Evolutionary conservation across 2,329 filamentous ascomycete genomes (phyloP).

Genomic region (Claviceps purpurea): DNA sequence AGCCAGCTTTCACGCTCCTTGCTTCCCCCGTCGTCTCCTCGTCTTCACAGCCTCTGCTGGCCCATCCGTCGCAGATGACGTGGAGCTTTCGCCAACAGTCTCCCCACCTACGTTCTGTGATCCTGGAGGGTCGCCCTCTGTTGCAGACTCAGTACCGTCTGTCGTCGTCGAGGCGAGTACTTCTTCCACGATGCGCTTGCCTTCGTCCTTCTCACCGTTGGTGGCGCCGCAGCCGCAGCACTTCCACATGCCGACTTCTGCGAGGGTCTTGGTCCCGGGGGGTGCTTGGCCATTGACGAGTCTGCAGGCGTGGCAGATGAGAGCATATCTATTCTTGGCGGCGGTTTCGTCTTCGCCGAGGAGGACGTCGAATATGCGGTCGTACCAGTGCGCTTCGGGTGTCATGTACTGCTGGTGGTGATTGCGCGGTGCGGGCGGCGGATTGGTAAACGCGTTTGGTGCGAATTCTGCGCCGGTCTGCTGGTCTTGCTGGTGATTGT

Average conservation of each 20-base stretch:
- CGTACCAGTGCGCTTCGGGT: conserved; percentile 67
- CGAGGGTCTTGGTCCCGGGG: conserved; percentile 62
- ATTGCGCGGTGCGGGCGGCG: conserved; percentile 6
- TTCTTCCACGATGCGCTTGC: conserved; percentile 56
- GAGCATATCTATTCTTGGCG: conserved; percentile 75
- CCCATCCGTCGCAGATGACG: not conserved
- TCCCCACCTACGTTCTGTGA: not conserved
- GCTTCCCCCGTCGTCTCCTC: not conserved
- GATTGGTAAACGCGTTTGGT: conserved; percentile 43
- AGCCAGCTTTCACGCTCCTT: not conserved
- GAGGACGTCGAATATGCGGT: conserved; percentile 80
- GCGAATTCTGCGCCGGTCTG: conserved; percentile 47
- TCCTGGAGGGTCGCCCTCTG: conserved; percentile 6
- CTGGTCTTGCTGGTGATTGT: not conserved
- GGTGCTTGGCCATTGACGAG: conserved; percentile 94
- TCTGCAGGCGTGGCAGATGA: conserved; percentile 72
- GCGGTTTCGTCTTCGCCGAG: conserved; percentile 91
- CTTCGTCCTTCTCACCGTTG: conserved; percentile 75
- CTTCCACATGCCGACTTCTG: conserved; percentile 76
- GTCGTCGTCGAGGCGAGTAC: conserved; percentile 29
- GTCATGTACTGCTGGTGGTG: conserved; percentile 9
- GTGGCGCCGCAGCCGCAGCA: conserved; percentile 71
- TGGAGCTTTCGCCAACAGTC: not conserved
- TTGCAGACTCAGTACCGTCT: conserved; percentile 5
- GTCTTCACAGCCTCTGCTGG: conserved; percentile 4